Evolutionary conservation across 83 land plant species (phyloP).

Genomic region (Isoetes engelmannii): DNA sequence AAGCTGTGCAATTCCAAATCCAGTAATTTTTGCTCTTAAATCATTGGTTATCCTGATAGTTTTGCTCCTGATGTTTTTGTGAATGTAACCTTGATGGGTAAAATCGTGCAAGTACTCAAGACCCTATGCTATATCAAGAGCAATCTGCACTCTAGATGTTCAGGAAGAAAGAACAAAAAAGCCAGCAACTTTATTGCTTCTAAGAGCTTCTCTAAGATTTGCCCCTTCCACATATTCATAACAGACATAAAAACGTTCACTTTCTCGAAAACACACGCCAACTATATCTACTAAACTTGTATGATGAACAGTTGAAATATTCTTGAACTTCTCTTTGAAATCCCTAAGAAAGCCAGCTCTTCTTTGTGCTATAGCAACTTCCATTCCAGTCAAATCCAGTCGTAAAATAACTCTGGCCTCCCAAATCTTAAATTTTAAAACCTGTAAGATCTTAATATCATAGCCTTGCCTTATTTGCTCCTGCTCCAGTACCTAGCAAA

Average conservation of each 20-base stretch:
- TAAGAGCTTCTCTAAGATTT: conserved; percentile 49
- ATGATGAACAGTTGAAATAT: conserved; percentile 54
- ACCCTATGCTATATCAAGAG: conserved; percentile 68
- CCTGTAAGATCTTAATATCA: too few species aligned
- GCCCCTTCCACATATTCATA: conserved; percentile 62
- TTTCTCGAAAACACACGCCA: conserved; percentile 54
- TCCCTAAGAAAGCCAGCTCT: conserved; percentile 26
- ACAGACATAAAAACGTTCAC: conserved; percentile 47
- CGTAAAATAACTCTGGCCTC: too few species aligned
- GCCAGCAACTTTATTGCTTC: conserved; percentile 42
- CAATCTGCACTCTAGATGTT: conserved; percentile 60
- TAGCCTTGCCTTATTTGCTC: too few species aligned
- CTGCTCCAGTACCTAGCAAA: too few species aligned
- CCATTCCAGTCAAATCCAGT: too few species aligned
- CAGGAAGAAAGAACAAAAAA: conserved; percentile 55
- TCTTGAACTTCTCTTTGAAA: conserved; percentile 29
- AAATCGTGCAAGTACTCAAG: conserved; percentile 73
- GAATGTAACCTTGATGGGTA: conserved; percentile 39
- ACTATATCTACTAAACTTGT: conserved; percentile 41
- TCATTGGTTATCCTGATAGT: conserved; percentile 42
- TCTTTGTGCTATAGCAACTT: conserved; percentile 38
- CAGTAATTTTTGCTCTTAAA: conserved; percentile 56
- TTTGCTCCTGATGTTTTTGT: conserved; percentile 60
- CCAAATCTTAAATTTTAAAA: too few species aligned
- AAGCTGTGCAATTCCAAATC: conserved; percentile 61